A percentile compares a stretch with the other conserved stretches of the same genome.
These are phyloP conservation scores for Umbelopsis isabellina DNA, from an alignment of 192 early-diverging fungal genomes.

Conservation along the genomic window DNA sequence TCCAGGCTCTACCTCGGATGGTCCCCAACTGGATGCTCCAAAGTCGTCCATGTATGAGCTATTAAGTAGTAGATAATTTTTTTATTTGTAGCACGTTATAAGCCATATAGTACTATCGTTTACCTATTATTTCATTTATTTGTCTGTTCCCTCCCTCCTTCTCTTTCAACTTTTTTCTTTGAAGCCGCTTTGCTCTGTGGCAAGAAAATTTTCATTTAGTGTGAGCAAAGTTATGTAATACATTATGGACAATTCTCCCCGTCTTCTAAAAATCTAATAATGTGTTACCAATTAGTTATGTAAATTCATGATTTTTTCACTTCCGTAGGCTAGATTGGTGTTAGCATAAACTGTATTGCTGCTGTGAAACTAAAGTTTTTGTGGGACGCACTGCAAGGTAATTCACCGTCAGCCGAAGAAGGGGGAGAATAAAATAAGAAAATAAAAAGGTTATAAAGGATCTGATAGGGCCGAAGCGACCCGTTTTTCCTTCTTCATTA, in stretches of 20 bases:
- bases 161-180: too few relatives aligned
- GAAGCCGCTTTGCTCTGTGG: too few relatives aligned
- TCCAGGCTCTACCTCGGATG: slow-evolving; percentile 36
- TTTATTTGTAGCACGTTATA: too few relatives aligned
- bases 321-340: background rate
- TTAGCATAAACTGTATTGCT: background rate
- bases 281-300: background rate
- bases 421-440: background rate
- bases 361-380: background rate
- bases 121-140: too few relatives aligned
- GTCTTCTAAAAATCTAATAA: background rate
- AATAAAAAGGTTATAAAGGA: background rate
- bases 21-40: slow-evolving; percentile 53
- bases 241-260: too few relatives aligned
- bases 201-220: too few relatives aligned
- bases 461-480: background rate
- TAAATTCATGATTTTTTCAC: background rate
- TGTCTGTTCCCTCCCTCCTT: too few relatives aligned
- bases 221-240: too few relatives aligned
- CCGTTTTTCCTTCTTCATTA: background rate
- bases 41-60: slow-evolving; percentile 7
- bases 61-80: background rate
- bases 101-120: background rate
- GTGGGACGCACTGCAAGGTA: background rate
- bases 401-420: background rate